A percentile compares a stretch with the other conserved stretches of the same genome.
phyloP scores from a whole-genome alignment of 2,329 filamentous ascomycete genomes.

The Nemania abortiva region DNA sequence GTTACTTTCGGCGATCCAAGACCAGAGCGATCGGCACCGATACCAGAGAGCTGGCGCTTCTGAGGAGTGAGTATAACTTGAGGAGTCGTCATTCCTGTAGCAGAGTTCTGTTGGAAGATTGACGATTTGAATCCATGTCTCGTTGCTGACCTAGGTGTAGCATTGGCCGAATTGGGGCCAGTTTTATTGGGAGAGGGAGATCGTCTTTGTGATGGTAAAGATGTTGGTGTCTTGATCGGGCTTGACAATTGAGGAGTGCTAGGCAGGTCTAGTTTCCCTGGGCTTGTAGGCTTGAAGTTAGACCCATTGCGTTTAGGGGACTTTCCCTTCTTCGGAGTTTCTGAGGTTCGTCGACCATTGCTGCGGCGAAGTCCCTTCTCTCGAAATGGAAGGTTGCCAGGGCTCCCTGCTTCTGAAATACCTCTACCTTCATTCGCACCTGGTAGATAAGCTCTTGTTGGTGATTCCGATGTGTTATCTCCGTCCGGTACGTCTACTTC shows the following conservation, averaged over 20 bases:
- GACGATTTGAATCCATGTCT: slow-evolving; percentile 52
- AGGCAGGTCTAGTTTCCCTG: slow-evolving; percentile 58
- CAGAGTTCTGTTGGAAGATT: slow-evolving; percentile 50
- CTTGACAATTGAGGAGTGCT: slow-evolving; percentile 59
- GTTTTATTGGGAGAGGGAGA: slow-evolving; percentile 63
- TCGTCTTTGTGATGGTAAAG: slow-evolving; percentile 59
- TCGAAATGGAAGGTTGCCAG: slow-evolving; percentile 66
- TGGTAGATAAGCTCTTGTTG: slow-evolving; percentile 52
- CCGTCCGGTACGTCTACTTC: slow-evolving; percentile 65
- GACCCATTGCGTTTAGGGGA: slow-evolving; percentile 47
- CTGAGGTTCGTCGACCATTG: slow-evolving; percentile 56
- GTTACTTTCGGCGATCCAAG: slow-evolving; percentile 81
- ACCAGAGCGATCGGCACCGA: slow-evolving; percentile 77
- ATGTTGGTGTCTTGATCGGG: slow-evolving; percentile 63
- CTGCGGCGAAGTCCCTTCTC: slow-evolving; percentile 64
- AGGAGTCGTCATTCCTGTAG: slow-evolving; percentile 71
- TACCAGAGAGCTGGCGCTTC: slow-evolving; percentile 70
- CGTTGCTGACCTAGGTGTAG: slow-evolving; percentile 44
- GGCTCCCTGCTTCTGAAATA: slow-evolving; percentile 65
- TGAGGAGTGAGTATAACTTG: slow-evolving; percentile 73
- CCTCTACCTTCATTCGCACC: slow-evolving; percentile 52
- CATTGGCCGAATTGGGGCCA: slow-evolving; percentile 26
- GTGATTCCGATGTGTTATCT: slow-evolving; percentile 56
- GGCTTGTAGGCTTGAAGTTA: slow-evolving; percentile 39
- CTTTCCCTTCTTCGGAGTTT: slow-evolving; percentile 53